phyloP scores from a whole-genome alignment of 2,329 filamentous ascomycete genomes.

The Trichoderma afroharzianum region DNA sequence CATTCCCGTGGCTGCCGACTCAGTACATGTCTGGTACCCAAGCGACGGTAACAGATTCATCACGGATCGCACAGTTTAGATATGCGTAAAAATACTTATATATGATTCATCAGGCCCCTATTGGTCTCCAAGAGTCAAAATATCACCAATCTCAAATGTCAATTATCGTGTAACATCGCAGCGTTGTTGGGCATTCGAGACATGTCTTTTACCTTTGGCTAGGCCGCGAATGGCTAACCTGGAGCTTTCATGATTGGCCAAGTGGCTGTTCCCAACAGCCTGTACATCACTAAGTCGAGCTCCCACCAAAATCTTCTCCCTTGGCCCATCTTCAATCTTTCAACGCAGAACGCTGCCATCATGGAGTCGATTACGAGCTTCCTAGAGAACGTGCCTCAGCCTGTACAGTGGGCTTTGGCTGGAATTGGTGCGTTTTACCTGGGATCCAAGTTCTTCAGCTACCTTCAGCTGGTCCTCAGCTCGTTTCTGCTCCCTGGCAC shows the following conservation, averaged over 20 bases:
- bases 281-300: not conserved
- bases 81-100: not conserved
- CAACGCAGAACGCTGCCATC: constrained; percentile 4
- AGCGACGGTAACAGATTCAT: not conserved
- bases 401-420: constrained; percentile 45
- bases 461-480: constrained; percentile 60
- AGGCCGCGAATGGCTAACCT: not conserved
- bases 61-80: not conserved
- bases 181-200: not conserved
- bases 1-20: not conserved
- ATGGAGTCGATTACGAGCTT: constrained; percentile 31
- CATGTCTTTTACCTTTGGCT: not conserved
- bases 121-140: accelerated
- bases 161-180: not conserved
- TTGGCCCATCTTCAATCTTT: not conserved
- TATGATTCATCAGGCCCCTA: not conserved
- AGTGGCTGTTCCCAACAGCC: not conserved
- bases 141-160: too few relatives aligned
- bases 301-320: constrained; percentile 7
- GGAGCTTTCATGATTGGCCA: not conserved
- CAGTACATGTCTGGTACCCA: not conserved
- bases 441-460: constrained; percentile 53
- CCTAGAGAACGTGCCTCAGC: constrained; percentile 29
- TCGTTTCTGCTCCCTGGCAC: constrained; percentile 65
- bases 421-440: constrained; percentile 58